Evolutionary conservation across 2,329 filamentous ascomycete species (phyloP).

Genomic region (Xylaria sp.): DNA sequence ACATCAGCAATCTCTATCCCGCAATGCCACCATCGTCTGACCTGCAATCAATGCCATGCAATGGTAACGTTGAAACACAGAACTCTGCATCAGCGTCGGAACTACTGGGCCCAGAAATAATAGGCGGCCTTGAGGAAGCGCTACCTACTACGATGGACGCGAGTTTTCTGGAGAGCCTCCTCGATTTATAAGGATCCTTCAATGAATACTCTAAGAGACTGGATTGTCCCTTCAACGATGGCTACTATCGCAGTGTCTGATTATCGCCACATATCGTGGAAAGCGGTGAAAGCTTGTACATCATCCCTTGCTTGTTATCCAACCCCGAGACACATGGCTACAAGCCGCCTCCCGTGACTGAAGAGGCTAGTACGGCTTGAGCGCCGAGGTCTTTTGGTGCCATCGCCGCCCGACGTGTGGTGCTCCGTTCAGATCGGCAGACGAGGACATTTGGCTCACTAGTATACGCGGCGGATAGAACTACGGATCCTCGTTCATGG

Average conservation of each 20-base stretch:
- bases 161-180: slow-evolving; percentile 21
- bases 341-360: background rate
- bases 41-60: background rate
- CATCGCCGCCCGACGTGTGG: too few species aligned
- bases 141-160: slow-evolving; percentile 11
- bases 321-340: background rate
- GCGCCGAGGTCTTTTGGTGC: too few species aligned
- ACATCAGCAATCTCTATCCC: background rate
- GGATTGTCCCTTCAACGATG: background rate
- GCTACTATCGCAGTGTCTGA: background rate
- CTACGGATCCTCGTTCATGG: background rate
- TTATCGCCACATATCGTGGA: background rate
- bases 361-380: background rate
- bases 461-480: too few species aligned
- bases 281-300: background rate
- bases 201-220: background rate
- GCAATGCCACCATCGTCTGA: background rate
- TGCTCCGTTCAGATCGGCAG: too few species aligned
- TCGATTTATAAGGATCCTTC: slow-evolving; percentile 12
- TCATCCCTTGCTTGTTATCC: background rate
- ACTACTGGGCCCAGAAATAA: background rate
- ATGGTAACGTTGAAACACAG: background rate
- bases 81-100: background rate
- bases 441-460: too few species aligned
- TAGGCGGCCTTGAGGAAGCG: background rate